Conservation (phyloP, 2,329 filamentous ascomycete species). For the Alternaria consortialis region DNA sequence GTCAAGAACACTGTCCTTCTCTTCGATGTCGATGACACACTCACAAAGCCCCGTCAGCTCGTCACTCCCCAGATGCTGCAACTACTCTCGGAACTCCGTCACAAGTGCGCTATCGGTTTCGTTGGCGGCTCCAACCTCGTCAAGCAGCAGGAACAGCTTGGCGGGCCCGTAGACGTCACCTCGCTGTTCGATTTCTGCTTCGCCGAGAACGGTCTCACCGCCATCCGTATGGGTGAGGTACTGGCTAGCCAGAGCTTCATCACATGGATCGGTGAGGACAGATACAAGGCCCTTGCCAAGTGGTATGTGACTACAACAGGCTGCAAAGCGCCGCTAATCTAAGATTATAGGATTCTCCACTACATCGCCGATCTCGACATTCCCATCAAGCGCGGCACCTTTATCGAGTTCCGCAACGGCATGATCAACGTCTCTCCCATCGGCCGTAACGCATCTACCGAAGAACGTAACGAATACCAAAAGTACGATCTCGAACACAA, state of each 20-base stretch:
- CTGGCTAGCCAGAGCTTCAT: conserved; percentile 89
- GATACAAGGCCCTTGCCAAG: conserved; percentile 80
- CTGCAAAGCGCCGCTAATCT: not conserved
- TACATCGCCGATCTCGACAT: conserved; percentile 86
- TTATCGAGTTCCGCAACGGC: conserved; percentile 88
- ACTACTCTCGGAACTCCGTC: conserved; percentile 79
- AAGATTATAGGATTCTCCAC: conserved; percentile 65
- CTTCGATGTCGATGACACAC: conserved; percentile 95
- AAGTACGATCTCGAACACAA: conserved; percentile 80
- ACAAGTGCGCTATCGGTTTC: conserved; percentile 88
- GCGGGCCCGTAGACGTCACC: conserved; percentile 72
- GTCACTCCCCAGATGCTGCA: conserved; percentile 84
- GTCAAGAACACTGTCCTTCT: conserved; percentile 93
- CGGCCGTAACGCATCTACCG: conserved; percentile 82
- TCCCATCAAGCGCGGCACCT: conserved; percentile 83
- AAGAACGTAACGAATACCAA: conserved; percentile 85
- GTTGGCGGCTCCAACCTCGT: conserved; percentile 90
- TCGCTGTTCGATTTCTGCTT: conserved; percentile 97
- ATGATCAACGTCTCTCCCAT: conserved; percentile 89
- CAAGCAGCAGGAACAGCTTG: conserved; percentile 97
- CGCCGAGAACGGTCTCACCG: conserved; percentile 93
- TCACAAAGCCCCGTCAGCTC: conserved; percentile 81
- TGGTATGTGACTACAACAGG: conserved; percentile 52
- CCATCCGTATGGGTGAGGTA: conserved; percentile 80
- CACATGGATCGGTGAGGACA: conserved; percentile 84